Base-by-base conservation (phyloP, 345 rosid species). In the Citrus australasica region DNA sequence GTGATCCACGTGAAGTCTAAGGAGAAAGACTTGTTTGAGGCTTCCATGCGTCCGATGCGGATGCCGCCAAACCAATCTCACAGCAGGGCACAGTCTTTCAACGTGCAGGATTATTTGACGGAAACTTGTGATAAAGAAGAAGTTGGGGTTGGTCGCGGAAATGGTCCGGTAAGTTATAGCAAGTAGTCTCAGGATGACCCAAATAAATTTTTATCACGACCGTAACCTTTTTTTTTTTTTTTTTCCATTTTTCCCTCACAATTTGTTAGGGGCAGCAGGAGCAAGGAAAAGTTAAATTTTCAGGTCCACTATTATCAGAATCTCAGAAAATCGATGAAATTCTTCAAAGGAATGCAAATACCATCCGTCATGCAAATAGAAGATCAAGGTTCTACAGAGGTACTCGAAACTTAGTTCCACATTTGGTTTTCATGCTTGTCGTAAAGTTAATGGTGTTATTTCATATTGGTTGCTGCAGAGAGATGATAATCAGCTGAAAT, bases 271-370 rank as follows among this genome's bases (percentile, higher is more conserved):
- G n/a, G 1, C 25, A 17, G 56, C 11, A 25, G 48, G 58, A 70
- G 24, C 61, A 71, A 67, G 66, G 22, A 7, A 80, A 76, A 30
- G 68, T 78, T 27, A 67, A 79, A 60, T 68, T 64, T 73, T 92
- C 94, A 9, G 94, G 91, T 65, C 91, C 92, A 5, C 11, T 86
- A 73, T 66, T 88, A 22, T 71, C 85, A 17, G 83, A 88, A 74
- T 78, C 91, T 14, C 82, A 79, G 51, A 86, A 83, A 78, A 76
- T 87, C 4, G 90, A 89, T 6, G 83, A 84, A 72, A 80, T 87
- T 63, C 75, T 87, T 75, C 85, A 83, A 73, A 82, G 86, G 76
- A 92, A 89, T 79, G 91, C 86, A 79, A 88, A 78, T 30, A 88
- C 85, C 71, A 91, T 88, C 37, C 86, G 88, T 21, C 87, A 48